These are phyloP conservation scores for Fraxinus pennsylvanica DNA, from an alignment of 257 asterid genomes.

Conservation along the genomic window DNA sequence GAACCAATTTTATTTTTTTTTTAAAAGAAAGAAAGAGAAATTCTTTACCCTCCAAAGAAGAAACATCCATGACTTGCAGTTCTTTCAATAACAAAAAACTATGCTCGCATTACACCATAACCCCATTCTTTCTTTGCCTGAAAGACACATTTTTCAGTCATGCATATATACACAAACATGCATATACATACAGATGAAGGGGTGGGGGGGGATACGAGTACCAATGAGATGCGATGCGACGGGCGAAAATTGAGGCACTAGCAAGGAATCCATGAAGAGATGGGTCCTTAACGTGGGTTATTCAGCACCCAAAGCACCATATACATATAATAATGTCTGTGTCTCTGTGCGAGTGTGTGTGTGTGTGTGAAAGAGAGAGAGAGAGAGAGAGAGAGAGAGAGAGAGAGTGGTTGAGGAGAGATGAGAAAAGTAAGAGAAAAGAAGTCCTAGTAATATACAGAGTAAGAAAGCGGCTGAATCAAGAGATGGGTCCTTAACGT, in stretches of 20 bases:
- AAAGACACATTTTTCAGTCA: conserved; percentile 20
- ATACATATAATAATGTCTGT: conserved; percentile 33
- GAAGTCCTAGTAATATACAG: neutral
- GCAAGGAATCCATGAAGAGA: conserved; percentile 55
- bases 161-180: neutral
- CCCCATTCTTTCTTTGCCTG: conserved; percentile 32
- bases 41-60: conserved; percentile 49
- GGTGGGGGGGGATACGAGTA: conserved; percentile 32
- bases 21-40: conserved; percentile 15
- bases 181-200: neutral
- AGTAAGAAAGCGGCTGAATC: conserved; percentile 20
- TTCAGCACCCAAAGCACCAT: conserved; percentile 58
- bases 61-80: conserved; percentile 35
- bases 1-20: conserved; percentile 7
- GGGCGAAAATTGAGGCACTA: conserved; percentile 24
- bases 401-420: conserved; percentile 34
- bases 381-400: conserved; percentile 30
- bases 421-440: conserved; percentile 28
- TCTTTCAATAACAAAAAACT: conserved; percentile 12
- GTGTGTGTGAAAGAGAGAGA: conserved; percentile 20
- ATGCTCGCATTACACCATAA: conserved; percentile 37
- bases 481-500: conserved; percentile 57
- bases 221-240: conserved; percentile 29
- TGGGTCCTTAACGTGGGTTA: conserved; percentile 63
- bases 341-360: conserved; percentile 13